phyloP scores from a whole-genome alignment of 257 asterid species.

The Ajuga chamaepitys region DNA sequence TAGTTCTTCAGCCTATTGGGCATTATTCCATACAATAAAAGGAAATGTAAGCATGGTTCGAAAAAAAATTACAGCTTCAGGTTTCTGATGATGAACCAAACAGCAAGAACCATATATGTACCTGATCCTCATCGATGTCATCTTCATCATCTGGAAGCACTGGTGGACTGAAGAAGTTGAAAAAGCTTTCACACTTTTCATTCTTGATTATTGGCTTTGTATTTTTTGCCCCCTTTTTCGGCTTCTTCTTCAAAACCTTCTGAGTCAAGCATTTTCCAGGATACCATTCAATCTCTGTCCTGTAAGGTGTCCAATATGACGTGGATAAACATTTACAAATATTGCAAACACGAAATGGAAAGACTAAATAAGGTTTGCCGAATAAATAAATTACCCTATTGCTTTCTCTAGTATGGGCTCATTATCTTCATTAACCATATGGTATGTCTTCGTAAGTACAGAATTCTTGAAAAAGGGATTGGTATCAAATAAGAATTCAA shows the following conservation, averaged over 20 bases:
- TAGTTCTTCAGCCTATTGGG: slow-evolving; percentile 65
- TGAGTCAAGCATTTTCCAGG: slow-evolving; percentile 79
- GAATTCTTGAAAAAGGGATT: slow-evolving; percentile 64
- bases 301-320: slow-evolving; percentile 13
- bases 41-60: not conserved
- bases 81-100: no score
- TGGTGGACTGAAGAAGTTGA: slow-evolving; percentile 91
- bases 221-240: slow-evolving; percentile 80
- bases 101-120: slow-evolving; percentile 25
- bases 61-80: no score
- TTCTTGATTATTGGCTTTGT: slow-evolving; percentile 67
- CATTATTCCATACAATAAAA: not conserved
- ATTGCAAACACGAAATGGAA: not conserved
- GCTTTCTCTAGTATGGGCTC: slow-evolving; percentile 88
- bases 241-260: slow-evolving; percentile 70
- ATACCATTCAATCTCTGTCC: slow-evolving; percentile 81
- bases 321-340: not conserved
- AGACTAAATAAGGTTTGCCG: not conserved
- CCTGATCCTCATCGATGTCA: slow-evolving; percentile 81
- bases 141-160: slow-evolving; percentile 76
- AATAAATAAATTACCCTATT: slow-evolving; percentile 49
- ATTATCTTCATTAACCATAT: slow-evolving; percentile 89
- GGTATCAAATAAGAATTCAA: slow-evolving; percentile 53
- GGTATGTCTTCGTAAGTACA: slow-evolving; percentile 67
- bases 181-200: slow-evolving; percentile 82